Conservation (phyloP, 1,139 yeast species). For the Zhuliangozyma blackwelliae region DNA sequence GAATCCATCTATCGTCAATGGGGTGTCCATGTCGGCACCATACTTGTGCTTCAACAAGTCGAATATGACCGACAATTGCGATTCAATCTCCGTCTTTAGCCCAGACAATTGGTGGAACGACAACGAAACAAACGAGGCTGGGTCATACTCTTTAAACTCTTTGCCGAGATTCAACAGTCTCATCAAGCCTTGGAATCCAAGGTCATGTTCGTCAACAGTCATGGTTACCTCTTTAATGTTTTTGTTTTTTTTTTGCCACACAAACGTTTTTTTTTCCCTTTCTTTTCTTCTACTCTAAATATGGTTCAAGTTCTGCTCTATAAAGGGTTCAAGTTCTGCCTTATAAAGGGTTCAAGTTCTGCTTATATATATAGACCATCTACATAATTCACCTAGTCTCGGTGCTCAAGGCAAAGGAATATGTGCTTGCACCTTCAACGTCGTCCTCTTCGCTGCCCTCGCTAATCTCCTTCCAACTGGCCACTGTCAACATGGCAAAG, state of each 20-base stretch:
- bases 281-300: background rate
- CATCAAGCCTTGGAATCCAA: conserved; percentile 38
- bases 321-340: no score
- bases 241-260: background rate
- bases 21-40: conserved; percentile 59
- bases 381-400: conserved; percentile 8
- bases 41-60: conserved; percentile 27
- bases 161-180: conserved; percentile 32
- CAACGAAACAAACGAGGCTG: conserved; percentile 16
- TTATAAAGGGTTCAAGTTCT: background rate
- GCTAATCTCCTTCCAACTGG: conserved; percentile 71
- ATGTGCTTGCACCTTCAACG: conserved; percentile 41
- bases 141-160: conserved; percentile 19
- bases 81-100: conserved; percentile 30
- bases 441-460: conserved; percentile 61
- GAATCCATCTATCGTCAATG: conserved; percentile 70
- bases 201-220: conserved; percentile 13
- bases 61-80: conserved; percentile 28
- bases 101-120: conserved; percentile 25
- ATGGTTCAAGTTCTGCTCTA: background rate
- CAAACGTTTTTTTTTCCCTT: background rate
- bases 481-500: conserved; percentile 62
- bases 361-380: background rate
- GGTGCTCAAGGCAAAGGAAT: conserved; percentile 41
- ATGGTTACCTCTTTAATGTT: conserved; percentile 2